Evolutionary conservation across 1,284 basidiomycete genomes (phyloP).

Genomic region (Boletus subluridellus): DNA sequence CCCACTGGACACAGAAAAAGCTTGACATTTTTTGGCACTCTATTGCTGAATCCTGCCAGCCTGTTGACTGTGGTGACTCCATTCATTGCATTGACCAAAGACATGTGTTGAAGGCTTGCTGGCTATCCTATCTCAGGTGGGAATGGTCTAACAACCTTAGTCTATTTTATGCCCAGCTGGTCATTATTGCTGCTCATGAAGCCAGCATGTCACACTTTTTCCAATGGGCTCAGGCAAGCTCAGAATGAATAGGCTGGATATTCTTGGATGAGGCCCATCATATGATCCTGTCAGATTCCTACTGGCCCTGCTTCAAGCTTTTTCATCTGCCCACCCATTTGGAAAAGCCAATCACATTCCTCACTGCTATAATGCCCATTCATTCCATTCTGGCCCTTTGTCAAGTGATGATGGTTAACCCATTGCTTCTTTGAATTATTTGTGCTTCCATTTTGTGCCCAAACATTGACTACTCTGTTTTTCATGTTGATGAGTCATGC

Average conservation of each 20-base stretch:
- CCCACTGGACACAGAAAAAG: too few species aligned
- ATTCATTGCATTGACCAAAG: too few species aligned
- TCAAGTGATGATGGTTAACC: constrained; percentile 3
- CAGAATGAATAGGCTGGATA: neutral
- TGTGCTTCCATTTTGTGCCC: neutral
- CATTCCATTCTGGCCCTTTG: constrained; percentile 6
- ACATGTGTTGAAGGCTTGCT: too few species aligned
- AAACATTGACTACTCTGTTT: neutral
- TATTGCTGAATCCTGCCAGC: too few species aligned
- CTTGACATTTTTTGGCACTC: too few species aligned
- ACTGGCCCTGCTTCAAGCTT: constrained; percentile 17
- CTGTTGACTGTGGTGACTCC: too few species aligned
- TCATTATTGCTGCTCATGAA: neutral
- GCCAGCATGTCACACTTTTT: neutral
- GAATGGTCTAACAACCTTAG: neutral
- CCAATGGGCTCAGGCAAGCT: neutral
- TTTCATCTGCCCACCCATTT: constrained; percentile 13
- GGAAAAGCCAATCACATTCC: neutral
- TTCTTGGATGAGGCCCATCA: constrained; percentile 28
- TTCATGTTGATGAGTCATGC: too few species aligned
- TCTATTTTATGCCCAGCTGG: neutral
- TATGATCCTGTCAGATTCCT: constrained; percentile 10
- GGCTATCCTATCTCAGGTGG: too few species aligned
- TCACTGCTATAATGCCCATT: constrained; percentile 9
- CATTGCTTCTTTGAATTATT: neutral